phyloP scores from a whole-genome alignment of 305 asterid genomes.

The Solanum hybrid region DNA sequence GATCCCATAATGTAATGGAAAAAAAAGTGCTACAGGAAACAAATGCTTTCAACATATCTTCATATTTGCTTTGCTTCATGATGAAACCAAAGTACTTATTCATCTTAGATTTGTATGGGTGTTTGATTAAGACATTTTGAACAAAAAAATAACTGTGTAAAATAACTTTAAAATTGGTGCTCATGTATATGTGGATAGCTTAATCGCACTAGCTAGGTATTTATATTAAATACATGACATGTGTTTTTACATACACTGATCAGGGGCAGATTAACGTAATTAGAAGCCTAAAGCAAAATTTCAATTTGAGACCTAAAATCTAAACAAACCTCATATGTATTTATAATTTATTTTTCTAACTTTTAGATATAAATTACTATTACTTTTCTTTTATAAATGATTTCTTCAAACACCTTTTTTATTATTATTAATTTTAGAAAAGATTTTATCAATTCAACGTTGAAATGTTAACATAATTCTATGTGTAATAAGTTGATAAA shows the following conservation, averaged over 20 bases:
- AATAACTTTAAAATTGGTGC: background rate
- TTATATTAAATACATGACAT: background rate
- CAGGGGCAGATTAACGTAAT: rapidly evolving
- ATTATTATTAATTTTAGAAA: no score
- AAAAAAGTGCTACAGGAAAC: background rate
- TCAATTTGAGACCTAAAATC: background rate
- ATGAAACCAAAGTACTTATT: background rate
- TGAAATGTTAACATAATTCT: no score
- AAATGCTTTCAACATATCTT: background rate
- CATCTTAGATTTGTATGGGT: background rate
- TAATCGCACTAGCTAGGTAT: background rate
- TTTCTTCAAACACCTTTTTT: no score
- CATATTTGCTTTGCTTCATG: background rate
- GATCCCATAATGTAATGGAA: background rate
- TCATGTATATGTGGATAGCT: background rate
- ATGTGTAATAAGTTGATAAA: background rate
- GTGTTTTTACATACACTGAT: background rate
- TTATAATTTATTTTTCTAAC: background rate
- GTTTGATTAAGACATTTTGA: background rate
- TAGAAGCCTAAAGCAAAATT: no score
- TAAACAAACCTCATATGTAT: background rate
- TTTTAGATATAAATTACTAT: no score
- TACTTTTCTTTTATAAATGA: background rate
- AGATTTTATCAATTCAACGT: no score
- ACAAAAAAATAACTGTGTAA: background rate